These are phyloP conservation scores for Orbilia ellipsospora DNA, from an alignment of 2,329 filamentous ascomycete genomes.

Conservation along the genomic window DNA sequence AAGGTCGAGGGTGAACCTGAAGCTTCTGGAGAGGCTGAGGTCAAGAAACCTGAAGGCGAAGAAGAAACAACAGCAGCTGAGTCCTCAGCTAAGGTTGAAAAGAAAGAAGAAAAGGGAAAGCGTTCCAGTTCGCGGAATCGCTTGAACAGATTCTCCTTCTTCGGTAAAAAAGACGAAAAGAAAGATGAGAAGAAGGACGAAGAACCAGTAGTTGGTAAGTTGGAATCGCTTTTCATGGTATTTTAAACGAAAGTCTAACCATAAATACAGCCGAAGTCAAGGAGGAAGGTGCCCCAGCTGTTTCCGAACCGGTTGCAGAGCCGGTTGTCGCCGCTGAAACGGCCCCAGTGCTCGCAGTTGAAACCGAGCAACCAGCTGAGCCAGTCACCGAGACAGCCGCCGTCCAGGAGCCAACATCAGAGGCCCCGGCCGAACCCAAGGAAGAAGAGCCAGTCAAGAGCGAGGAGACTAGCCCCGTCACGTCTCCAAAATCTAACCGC, in stretches of 20 bases:
- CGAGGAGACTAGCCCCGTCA: slow-evolving; percentile 44
- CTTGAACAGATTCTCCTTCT: slow-evolving; percentile 72
- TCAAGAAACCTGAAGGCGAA: slow-evolving; percentile 22
- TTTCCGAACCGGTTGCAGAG: slow-evolving; percentile 48
- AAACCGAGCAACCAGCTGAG: slow-evolving; percentile 58
- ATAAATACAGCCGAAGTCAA: slow-evolving; percentile 58
- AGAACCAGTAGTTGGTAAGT: slow-evolving; percentile 56
- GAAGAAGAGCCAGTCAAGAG: slow-evolving; percentile 40
- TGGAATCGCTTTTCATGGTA: background rate
- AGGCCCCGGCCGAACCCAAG: slow-evolving; percentile 53
- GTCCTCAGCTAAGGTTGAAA: slow-evolving; percentile 61
- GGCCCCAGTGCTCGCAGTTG: slow-evolving; percentile 41
- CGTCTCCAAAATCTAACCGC: slow-evolving; percentile 45
- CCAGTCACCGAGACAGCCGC: slow-evolving; percentile 15
- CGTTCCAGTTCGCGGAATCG: slow-evolving; percentile 70
- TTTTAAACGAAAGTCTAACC: slow-evolving; percentile 20
- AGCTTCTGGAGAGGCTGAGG: no score
- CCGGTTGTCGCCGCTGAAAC: slow-evolving; percentile 58
- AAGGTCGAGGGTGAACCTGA: background rate
- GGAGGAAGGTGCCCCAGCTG: slow-evolving; percentile 55
- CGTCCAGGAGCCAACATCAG: slow-evolving; percentile 10
- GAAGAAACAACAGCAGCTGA: slow-evolving; percentile 55
- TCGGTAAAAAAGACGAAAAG: slow-evolving; percentile 73
- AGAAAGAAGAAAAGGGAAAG: slow-evolving; percentile 70
- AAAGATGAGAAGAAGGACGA: slow-evolving; percentile 64